Evolutionary conservation across 139 green algal genomes (phyloP).

Genomic region (Nannochloris sp.): DNA sequence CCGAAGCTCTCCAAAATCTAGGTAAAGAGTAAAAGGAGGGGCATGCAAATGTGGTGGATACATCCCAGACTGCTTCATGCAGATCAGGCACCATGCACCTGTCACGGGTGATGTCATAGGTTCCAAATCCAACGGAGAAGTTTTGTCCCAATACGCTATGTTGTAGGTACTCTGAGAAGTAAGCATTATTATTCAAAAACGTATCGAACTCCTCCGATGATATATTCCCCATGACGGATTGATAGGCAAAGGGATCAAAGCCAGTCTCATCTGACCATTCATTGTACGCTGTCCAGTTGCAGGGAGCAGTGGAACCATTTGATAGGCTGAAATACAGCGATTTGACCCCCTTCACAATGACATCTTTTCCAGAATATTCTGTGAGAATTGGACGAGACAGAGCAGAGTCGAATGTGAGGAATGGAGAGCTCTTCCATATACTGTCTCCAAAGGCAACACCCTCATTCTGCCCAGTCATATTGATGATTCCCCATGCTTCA

Average conservation of each 20-base stretch:
- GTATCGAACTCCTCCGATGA: not conserved
- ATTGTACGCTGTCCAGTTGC: constrained; percentile 9
- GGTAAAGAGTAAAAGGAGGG: constrained; percentile 28
- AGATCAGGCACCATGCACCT: constrained; percentile 14
- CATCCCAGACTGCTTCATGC: constrained; percentile 3
- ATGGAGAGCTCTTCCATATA: not conserved
- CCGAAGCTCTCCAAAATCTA: constrained; percentile 14
- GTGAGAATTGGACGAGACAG: constrained; percentile 7
- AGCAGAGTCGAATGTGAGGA: constrained; percentile 14
- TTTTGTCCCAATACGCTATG: constrained; percentile 4
- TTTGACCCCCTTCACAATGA: constrained; percentile 6
- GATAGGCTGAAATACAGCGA: constrained; percentile 6
- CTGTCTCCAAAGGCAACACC: constrained; percentile 1
- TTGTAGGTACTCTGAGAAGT: constrained; percentile 3
- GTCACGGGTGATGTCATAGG: not conserved
- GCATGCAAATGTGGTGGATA: constrained; percentile 1
- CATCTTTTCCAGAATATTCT: constrained; percentile 9
- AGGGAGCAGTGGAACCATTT: not conserved
- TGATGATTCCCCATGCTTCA: constrained; percentile 8
- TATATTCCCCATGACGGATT: not conserved
- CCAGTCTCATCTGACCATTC: constrained; percentile 10
- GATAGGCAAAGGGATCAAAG: constrained; percentile 16
- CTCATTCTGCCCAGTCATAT: constrained; percentile 24
- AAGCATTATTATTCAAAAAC: constrained; percentile 4
- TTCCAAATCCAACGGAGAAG: constrained; percentile 11